Evolutionary conservation across 306 rosid species (phyloP).

Genomic region (Vigna hirtella): DNA sequence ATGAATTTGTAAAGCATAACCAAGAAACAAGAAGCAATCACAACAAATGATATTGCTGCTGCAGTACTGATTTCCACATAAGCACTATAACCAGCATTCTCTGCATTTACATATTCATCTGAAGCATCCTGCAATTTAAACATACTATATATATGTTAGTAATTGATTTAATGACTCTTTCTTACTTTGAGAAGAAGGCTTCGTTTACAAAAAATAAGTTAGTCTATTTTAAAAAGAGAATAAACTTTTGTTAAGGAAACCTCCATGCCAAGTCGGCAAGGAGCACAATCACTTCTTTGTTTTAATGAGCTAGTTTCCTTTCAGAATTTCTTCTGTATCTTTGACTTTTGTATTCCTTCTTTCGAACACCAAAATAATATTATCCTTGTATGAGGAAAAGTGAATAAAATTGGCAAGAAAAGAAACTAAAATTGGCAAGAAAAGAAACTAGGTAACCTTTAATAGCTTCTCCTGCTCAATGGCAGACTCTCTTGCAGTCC

Average conservation of each 20-base stretch:
- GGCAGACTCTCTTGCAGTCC: conserved; percentile 83
- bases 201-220: conserved; percentile 13
- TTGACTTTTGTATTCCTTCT: conserved; percentile 1
- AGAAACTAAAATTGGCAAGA: conserved; percentile 25
- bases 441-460: conserved; percentile 62
- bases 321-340: neutral
- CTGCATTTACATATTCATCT: conserved; percentile 57
- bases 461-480: conserved; percentile 81
- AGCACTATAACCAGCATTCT: conserved; percentile 65
- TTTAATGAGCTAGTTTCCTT: conserved; percentile 6
- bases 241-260: neutral
- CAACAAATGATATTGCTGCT: conserved; percentile 80
- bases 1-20: conserved; percentile 88
- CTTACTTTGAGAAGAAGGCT: conserved; percentile 32
- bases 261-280: conserved; percentile 3
- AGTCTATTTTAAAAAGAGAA: conserved; percentile 13
- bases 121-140: conserved; percentile 75
- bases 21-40: conserved; percentile 91
- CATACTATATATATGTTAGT: conserved; percentile 26
- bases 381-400: neutral
- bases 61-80: conserved; percentile 83
- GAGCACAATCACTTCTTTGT: neutral
- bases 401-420: conserved; percentile 11
- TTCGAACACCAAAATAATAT: conserved; percentile 1
- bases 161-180: conserved; percentile 15